Evolutionary conservation across 768 basidiomycete species (phyloP).

Genomic region (Mrakia blollopis): DNA sequence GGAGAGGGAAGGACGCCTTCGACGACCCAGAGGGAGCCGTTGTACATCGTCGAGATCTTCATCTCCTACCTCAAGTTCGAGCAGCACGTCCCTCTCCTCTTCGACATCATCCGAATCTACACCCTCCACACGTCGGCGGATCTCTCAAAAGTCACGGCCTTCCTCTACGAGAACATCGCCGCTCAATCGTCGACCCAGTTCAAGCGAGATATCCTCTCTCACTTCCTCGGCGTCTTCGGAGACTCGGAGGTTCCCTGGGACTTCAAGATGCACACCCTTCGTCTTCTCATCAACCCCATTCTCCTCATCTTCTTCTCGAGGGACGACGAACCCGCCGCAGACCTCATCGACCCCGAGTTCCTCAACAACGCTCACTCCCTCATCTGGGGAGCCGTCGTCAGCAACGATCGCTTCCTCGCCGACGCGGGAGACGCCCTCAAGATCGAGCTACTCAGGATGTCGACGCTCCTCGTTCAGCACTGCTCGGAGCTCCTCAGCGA

Average conservation of each 20-base stretch:
- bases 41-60: conserved; percentile 70
- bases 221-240: conserved; percentile 81
- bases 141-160: conserved; percentile 67
- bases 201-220: conserved; percentile 74
- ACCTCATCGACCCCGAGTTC: conserved; percentile 66
- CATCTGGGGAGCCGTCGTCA: conserved; percentile 68
- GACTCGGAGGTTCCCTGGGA: conserved; percentile 58
- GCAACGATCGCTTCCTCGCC: conserved; percentile 23
- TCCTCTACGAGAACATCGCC: conserved; percentile 81
- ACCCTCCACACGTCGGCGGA: conserved; percentile 76
- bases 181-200: conserved; percentile 56
- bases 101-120: conserved; percentile 77
- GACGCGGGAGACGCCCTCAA: conserved; percentile 72
- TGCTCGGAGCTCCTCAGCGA: conserved; percentile 75
- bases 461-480: conserved; percentile 78
- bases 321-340: conserved; percentile 52
- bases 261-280: conserved; percentile 63
- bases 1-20: conserved; percentile 37
- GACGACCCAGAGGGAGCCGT: conserved; percentile 45
- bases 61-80: conserved; percentile 50
- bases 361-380: conserved; percentile 53
- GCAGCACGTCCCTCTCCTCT: conserved; percentile 77
- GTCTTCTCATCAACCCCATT: conserved; percentile 80
- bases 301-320: conserved; percentile 69
- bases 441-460: conserved; percentile 84